A percentile compares a stretch with the other conserved stretches of the same genome.
Conservation (phyloP, 805 yeast genomes). For the Ogataea chonburiensis region DNA sequence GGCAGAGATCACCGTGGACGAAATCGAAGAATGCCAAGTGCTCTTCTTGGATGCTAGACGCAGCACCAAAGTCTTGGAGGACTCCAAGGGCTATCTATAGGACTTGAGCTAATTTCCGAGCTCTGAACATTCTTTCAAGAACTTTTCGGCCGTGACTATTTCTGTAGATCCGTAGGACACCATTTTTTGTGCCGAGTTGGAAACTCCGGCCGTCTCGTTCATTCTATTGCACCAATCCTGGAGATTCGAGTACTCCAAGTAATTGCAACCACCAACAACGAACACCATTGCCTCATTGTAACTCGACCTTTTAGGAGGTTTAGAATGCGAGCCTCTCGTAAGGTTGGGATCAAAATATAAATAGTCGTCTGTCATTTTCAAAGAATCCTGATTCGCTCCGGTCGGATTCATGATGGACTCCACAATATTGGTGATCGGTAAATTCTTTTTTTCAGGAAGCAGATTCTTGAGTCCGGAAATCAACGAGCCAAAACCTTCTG, state of each 20-base stretch:
- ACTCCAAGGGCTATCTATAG: constrained; percentile 34
- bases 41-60: constrained; percentile 87
- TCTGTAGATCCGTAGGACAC: constrained; percentile 88
- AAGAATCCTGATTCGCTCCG: constrained; percentile 58
- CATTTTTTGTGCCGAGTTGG: constrained; percentile 37
- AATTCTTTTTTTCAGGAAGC: constrained; percentile 81
- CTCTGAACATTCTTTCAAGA: constrained; percentile 61
- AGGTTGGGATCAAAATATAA: constrained; percentile 84
- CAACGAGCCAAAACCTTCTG: constrained; percentile 87
- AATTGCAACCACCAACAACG: constrained; percentile 96
- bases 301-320: constrained; percentile 80
- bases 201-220: constrained; percentile 25
- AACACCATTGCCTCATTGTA: constrained; percentile 84
- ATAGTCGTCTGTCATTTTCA: constrained; percentile 82
- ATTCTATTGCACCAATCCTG: constrained; percentile 70
- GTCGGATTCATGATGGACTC: constrained; percentile 89
- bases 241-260: constrained; percentile 87
- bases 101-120: constrained; percentile 39
- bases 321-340: constrained; percentile 84
- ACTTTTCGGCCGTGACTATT: constrained; percentile 66
- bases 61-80: constrained; percentile 82
- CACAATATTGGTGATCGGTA: constrained; percentile 87
- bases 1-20: constrained; percentile 62
- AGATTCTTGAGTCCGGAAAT: constrained; percentile 85
- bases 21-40: constrained; percentile 82